A percentile compares a stretch with the other conserved stretches of the same genome.
These are phyloP conservation scores for Cryptococcus sp. DNA, from an alignment of 1,284 basidiomycete species.

Conservation along the genomic window DNA sequence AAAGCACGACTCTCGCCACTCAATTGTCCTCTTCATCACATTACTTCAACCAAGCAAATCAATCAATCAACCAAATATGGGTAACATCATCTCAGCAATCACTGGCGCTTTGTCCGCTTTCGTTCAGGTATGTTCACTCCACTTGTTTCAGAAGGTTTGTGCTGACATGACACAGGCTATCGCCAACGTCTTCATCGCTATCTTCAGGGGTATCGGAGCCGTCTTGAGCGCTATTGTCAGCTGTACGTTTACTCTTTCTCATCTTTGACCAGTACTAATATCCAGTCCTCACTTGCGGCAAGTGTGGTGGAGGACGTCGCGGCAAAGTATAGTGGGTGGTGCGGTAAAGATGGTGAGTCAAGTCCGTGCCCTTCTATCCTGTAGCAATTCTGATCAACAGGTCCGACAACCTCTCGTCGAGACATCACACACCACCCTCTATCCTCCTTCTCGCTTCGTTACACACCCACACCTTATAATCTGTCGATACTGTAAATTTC, in stretches of 20 bases:
- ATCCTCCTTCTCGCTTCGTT: neutral
- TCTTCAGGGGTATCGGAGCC: constrained; percentile 32
- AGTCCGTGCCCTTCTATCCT: neutral
- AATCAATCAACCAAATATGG: constrained; percentile 13
- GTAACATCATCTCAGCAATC: constrained; percentile 36
- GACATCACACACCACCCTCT: neutral
- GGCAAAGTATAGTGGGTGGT: neutral
- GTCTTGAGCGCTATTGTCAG: constrained; percentile 21
- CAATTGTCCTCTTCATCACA: too few relatives aligned
- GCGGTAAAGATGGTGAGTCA: neutral
- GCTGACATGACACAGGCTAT: constrained; percentile 1
- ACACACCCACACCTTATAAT: neutral
- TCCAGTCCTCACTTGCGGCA: neutral
- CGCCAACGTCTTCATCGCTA: constrained; percentile 28
- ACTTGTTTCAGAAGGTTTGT: neutral
- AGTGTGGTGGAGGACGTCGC: neutral
- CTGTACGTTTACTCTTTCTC: neutral
- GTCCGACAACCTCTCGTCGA: neutral
- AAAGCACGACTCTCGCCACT: too few relatives aligned
- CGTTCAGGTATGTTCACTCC: neutral
- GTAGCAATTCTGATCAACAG: neutral
- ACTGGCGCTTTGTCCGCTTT: constrained; percentile 16
- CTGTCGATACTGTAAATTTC: neutral
- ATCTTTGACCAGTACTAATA: neutral
- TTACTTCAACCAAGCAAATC: neutral